Evolutionary conservation across 2,329 filamentous ascomycete genomes (phyloP).

Genomic region (Paraphoma sp.): DNA sequence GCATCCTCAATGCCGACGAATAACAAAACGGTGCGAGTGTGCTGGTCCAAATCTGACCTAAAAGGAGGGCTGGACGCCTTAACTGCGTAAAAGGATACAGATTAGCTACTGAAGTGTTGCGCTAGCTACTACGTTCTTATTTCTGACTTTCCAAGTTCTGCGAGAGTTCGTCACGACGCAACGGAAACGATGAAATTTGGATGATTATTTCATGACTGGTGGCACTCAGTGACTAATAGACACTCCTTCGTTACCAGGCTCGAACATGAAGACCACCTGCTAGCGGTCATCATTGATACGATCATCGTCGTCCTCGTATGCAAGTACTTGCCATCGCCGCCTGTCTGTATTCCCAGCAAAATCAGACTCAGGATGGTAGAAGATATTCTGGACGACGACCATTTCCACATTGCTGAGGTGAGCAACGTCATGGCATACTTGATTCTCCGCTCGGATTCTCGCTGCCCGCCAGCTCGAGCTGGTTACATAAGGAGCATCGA

Average conservation of each 20-base stretch:
- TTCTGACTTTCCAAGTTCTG: no score
- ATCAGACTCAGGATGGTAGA: slow-evolving; percentile 1
- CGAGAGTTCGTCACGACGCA: no score
- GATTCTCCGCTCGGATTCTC: slow-evolving; percentile 8
- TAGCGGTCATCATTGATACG: slow-evolving; percentile 8
- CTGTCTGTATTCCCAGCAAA: background rate
- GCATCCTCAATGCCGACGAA: no score
- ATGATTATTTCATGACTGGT: no score
- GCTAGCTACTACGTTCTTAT: no score
- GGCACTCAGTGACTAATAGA: background rate
- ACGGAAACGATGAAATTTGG: no score
- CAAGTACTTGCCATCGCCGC: slow-evolving; percentile 12
- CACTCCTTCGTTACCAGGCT: background rate
- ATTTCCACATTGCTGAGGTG: slow-evolving; percentile 14
- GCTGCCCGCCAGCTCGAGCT: background rate
- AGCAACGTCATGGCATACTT: slow-evolving; percentile 7
- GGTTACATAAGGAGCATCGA: slow-evolving; percentile 10
- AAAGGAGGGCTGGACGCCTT: no score
- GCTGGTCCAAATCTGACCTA: no score
- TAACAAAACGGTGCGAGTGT: no score
- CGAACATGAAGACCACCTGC: slow-evolving; percentile 11
- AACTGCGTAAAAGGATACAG: no score
- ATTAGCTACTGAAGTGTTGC: no score
- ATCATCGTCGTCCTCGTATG: slow-evolving; percentile 2
- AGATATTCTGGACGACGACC: slow-evolving; percentile 15